Conservation (phyloP, 2,329 filamentous ascomycete species). For the Cyphellophora attinorum region DNA sequence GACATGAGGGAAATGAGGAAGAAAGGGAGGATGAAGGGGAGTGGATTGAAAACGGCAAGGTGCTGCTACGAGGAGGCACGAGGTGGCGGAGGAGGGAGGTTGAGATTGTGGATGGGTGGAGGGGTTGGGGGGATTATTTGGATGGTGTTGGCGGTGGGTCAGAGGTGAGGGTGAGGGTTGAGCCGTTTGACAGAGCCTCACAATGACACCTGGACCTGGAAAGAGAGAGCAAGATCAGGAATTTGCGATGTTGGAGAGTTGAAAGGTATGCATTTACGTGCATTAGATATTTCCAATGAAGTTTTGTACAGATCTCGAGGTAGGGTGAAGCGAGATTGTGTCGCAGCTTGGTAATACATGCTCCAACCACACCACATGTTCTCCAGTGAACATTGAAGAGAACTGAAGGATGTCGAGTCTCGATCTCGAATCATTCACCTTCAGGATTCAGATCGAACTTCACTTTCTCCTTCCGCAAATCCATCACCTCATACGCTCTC, state of each 20-base stretch:
- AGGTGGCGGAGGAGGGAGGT: constrained; percentile 15
- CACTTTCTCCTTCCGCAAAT: constrained; percentile 26
- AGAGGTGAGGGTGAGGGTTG: constrained; percentile 10
- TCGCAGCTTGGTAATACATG: too few species aligned
- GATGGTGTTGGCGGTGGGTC: constrained; percentile 10
- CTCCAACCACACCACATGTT: too few species aligned
- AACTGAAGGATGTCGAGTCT: too few species aligned
- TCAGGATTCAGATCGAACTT: too few species aligned
- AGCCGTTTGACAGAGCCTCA: constrained; percentile 4
- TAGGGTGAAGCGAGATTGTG: too few species aligned
- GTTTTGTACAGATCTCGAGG: too few species aligned
- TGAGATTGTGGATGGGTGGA: constrained; percentile 14
- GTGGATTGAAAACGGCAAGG: constrained; percentile 1
- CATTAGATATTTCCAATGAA: too few species aligned
- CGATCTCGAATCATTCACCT: too few species aligned
- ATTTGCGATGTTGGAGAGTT: too few species aligned
- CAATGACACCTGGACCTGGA: neutral
- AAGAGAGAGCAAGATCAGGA: neutral
- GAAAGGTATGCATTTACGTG: too few species aligned
- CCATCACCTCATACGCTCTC: constrained; percentile 32
- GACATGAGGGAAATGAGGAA: neutral
- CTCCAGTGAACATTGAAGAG: too few species aligned
- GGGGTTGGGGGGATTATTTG: constrained; percentile 15
- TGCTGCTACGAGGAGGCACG: neutral
- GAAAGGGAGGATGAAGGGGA: neutral